Percentiles rank a stretch among this genome's conserved stretches.
Conservation (phyloP, 2,329 filamentous ascomycete species). For the Alternaria dauci region DNA sequence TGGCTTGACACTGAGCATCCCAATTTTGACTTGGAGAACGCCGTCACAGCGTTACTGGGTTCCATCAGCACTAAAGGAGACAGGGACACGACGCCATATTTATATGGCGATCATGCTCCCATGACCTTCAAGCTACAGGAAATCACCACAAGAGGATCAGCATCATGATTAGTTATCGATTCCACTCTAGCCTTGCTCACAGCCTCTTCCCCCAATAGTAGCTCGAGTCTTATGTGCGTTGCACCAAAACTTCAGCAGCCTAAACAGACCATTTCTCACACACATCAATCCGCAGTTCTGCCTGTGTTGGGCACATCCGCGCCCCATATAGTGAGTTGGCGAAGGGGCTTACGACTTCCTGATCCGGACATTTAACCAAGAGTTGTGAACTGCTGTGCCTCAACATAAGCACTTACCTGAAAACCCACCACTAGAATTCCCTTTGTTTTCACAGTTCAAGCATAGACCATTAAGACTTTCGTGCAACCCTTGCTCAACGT, state of each 20-base stretch:
- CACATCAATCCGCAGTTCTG: not conserved
- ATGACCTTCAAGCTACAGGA: not conserved
- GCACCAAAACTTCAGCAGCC: not conserved
- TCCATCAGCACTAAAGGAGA: not conserved
- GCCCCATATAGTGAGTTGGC: not conserved
- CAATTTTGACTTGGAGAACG: accelerated
- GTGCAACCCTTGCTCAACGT: not conserved
- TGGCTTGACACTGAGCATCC: not conserved
- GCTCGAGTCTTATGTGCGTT: not conserved
- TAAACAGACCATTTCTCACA: not conserved
- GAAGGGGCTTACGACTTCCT: not conserved
- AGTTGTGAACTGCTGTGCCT: not conserved
- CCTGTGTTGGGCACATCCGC: not conserved
- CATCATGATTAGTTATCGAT: not conserved
- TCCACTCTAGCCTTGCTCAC: not conserved
- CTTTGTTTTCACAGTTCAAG: not conserved
- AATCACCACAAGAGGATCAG: not conserved
- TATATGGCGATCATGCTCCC: not conserved
- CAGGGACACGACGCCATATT: too few species aligned
- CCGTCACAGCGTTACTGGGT: not conserved
- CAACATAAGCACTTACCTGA: not conserved
- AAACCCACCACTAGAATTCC: not conserved
- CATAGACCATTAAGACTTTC: not conserved
- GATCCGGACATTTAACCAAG: not conserved
- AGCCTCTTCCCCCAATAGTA: not conserved